Base-by-base conservation (phyloP, 2,329 filamentous ascomycete genomes). In the Nemania serpens region DNA sequence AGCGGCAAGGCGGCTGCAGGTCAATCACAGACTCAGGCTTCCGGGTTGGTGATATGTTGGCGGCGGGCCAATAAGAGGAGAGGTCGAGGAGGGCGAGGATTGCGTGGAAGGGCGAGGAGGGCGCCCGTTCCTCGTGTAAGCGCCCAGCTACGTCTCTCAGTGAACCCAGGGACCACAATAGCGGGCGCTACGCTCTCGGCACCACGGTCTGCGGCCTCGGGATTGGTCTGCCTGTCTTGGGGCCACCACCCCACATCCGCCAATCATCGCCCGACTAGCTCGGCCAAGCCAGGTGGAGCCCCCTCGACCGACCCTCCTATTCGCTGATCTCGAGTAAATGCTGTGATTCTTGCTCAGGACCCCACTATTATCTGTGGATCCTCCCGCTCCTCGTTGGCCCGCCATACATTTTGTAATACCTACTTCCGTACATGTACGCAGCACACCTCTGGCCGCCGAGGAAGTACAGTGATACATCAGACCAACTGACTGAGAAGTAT, bases 41-140 rank as follows among this genome's bases (percentile, higher is more conserved):
- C 50, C 34, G 58, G 69, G 66, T 63, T 67, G 65, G 71, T 71
- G 70, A 71, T 69, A 68, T 65, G 59, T 55, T 39, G 59, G 52
- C 39, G 61, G 49, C 54, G 65, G 63, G 60, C 71, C 71, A 73
- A 72, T 73, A 68, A 68, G 69, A 70, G 59, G 1, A 43, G 58
- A 48, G 46, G 62, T 41, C 56, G 58, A 58, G 66, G 56, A 59
- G 36, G 66, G 57, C 48, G 64, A 67, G 64, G 55, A 67, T n/a
- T n/a, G n/a, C n/a, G n/a, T n/a, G n/a, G 66, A 55, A 59, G 36
- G 66, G 57, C 48, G 64, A 67, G 64, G 55, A 67, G 63, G 48
- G 61, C 50, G 43, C 20, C 52, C 17, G 52, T 41, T 4, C 36
- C n/a, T n/a, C 11, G 36, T 55, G 62, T 73, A 73, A 73, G 71